Base-by-base conservation (phyloP, 495 filamentous ascomycete species). In the Clohesyomyces aquaticus region DNA sequence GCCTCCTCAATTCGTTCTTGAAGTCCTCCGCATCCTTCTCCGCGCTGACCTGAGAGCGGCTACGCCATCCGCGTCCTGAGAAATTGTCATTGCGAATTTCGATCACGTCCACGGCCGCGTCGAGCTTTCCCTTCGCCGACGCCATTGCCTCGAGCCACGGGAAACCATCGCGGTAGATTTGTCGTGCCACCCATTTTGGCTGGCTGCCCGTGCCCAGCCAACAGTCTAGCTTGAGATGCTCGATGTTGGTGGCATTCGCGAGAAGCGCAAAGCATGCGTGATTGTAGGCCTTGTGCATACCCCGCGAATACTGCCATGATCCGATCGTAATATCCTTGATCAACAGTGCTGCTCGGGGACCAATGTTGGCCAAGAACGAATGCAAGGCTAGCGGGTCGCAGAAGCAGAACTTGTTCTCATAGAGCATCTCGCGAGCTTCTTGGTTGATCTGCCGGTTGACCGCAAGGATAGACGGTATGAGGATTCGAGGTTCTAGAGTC, bases 61-160 rank as follows among this genome's bases (percentile, higher is more conserved):
- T 50, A 16, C 43, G 48, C 35, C 49, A 55, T 25, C 0, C 12
- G 22, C 28, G 9, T 43, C 54, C 28, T 1, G 47, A n/a, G 38
- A 55, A 60, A 25, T 60, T 69, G 42, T 11, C 1, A 10, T 69
- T 47, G 10, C 12, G 23, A 4, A 74, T 16, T 35, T 65, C 27
- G 38, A 75, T 42, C 6, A 73, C 16, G 21, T 71, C 65, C 11
- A 73, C 55, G 6, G 62, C 71, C 1, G 69, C 71, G 19, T 72
- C 71, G 4, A 55, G 27, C 3, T 32, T 38, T 10, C 69, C 71
- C 16, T 66, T 67, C 8, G 67, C 67, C 11, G 23, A 22, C 1
- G 66, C 71, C 32, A 66, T 58, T 3, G 69, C 71, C 29, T 75
- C 69, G 27, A 75, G 51, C 62, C 72, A 75, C 23, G 66, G 60